Conservation (phyloP, 306 rosid species). For the Boehmeria nivea region DNA sequence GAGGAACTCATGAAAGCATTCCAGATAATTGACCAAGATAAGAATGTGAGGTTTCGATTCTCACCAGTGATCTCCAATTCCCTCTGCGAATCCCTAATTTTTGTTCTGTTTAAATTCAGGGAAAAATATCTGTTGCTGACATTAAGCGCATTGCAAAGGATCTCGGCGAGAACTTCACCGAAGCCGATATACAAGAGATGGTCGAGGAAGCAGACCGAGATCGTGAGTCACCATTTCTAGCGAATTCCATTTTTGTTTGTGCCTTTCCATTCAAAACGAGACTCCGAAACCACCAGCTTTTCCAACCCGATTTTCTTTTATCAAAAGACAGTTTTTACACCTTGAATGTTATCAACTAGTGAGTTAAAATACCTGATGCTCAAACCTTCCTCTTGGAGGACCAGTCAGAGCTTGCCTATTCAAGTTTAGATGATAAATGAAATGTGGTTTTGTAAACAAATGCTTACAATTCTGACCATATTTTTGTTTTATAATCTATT, state of each 20-base stretch:
- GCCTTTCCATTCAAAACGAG: too few relatives aligned
- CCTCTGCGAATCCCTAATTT: constrained; percentile 11
- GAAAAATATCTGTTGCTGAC: constrained; percentile 73
- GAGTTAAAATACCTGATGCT: too few relatives aligned
- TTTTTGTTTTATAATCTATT: background rate
- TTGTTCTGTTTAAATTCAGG: constrained; percentile 40
- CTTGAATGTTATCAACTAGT: too few relatives aligned
- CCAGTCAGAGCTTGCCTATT: too few relatives aligned
- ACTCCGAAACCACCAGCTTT: too few relatives aligned
- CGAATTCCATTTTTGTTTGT: too few relatives aligned
- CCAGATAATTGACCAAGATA: constrained; percentile 66
- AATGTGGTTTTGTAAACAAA: too few relatives aligned
- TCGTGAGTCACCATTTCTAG: constrained; percentile 42
- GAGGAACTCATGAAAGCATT: constrained; percentile 97
- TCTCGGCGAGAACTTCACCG: constrained; percentile 59
- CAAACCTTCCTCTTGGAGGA: too few relatives aligned
- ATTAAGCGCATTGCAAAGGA: constrained; percentile 66
- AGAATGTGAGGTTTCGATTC: constrained; percentile 41
- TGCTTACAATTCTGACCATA: too few relatives aligned
- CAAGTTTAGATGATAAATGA: too few relatives aligned
- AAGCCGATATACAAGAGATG: constrained; percentile 65
- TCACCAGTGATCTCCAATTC: background rate
- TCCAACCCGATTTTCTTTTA: too few relatives aligned
- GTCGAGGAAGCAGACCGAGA: constrained; percentile 73
- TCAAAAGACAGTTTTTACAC: too few relatives aligned